phyloP scores from a whole-genome alignment of 108 stramenopile genomes.

The Skeletonema costatum region DNA sequence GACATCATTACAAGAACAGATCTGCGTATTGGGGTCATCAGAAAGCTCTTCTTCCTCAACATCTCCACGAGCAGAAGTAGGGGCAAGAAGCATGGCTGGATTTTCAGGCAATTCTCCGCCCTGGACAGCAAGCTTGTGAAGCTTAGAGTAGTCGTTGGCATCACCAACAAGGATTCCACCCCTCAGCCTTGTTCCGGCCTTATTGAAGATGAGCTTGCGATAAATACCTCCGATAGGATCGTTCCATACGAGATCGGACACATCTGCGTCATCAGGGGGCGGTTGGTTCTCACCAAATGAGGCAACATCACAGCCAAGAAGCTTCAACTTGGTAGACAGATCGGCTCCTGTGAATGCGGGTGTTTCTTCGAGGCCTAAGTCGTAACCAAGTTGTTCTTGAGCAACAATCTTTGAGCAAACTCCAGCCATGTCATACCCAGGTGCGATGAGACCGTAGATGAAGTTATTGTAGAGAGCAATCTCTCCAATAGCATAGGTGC shows the following conservation, averaged over 20 bases:
- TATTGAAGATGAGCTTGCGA: slow-evolving; percentile 95
- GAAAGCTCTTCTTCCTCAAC: slow-evolving; percentile 57
- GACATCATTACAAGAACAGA: slow-evolving; percentile 95
- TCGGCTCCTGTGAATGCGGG: slow-evolving; percentile 90
- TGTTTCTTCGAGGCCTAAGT: slow-evolving; percentile 39
- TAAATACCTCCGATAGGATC: slow-evolving; percentile 88
- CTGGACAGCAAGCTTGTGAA: slow-evolving; percentile 79
- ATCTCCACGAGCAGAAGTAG: slow-evolving; percentile 62
- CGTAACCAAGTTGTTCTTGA: slow-evolving; percentile 58
- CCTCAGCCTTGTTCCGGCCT: slow-evolving; percentile 82
- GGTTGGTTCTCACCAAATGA: slow-evolving; percentile 92
- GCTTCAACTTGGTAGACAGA: slow-evolving; percentile 94
- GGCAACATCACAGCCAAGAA: slow-evolving; percentile 94
- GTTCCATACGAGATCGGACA: slow-evolving; percentile 86
- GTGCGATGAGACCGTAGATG: slow-evolving; percentile 94
- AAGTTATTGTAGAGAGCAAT: slow-evolving; percentile 91
- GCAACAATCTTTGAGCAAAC: slow-evolving; percentile 85
- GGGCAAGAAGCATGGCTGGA: slow-evolving; percentile 74
- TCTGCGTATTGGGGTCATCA: slow-evolving; percentile 74
- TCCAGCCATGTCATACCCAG: slow-evolving; percentile 91
- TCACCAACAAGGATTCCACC: slow-evolving; percentile 95
- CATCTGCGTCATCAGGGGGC: slow-evolving; percentile 79
- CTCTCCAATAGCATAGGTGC: slow-evolving; percentile 93
- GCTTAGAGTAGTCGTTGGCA: slow-evolving; percentile 84
- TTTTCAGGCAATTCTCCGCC: slow-evolving; percentile 69